Evolutionary conservation across 768 basidiomycete species (phyloP), one percentile per base, ranked within the genome.

Genomic region (Astraeus odoratus): DNA sequence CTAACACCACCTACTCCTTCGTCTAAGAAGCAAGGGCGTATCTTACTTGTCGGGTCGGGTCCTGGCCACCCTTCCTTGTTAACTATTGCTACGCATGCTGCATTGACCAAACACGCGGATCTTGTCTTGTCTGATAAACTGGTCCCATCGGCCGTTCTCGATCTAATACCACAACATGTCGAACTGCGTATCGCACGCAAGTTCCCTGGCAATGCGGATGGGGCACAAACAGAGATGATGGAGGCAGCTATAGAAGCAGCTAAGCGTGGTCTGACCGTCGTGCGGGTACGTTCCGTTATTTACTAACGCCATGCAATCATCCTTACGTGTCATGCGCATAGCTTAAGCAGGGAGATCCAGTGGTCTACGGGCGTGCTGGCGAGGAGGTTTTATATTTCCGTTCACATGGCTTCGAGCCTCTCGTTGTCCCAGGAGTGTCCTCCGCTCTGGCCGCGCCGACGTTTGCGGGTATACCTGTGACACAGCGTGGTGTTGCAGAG

Each of bases 271-370:
- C 66, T 91, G 48, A 85, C 80, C 5, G 94, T 99, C 20, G 86
- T 99, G 26, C 73, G 95, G 43, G 88, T 90, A 56, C 39, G 85
- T 72, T 1, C 22, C 41, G 9, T 30, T 16, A 12, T 37, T 18
- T 26, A 43, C 7, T 1, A 18, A 25, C 9, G 7, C 27, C 29
- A 16, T 12, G 2, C 5, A 31, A 29, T 3, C 42, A 22, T 26
- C 42, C 10, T 42, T 34, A 30, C 33, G 47, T 39, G 36, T 8
- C 15, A 8, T 34, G 35, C 18, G n/a, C n/a, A n/a, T 40, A 91
- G 87, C 73, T 99, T 15, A 98, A 99, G 68, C 96, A 98, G 72
- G 96, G 96, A 10, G 96, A 99, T 60, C 96, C 96, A 9, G 83
- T 86, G 13, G 80, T 99, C 0, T 99, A 96, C 59, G 96, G 90